Percentiles rank a stretch among this genome's conserved stretches.
Conservation (phyloP, 2,329 filamentous ascomycete genomes). For the Cryphonectria japonica region DNA sequence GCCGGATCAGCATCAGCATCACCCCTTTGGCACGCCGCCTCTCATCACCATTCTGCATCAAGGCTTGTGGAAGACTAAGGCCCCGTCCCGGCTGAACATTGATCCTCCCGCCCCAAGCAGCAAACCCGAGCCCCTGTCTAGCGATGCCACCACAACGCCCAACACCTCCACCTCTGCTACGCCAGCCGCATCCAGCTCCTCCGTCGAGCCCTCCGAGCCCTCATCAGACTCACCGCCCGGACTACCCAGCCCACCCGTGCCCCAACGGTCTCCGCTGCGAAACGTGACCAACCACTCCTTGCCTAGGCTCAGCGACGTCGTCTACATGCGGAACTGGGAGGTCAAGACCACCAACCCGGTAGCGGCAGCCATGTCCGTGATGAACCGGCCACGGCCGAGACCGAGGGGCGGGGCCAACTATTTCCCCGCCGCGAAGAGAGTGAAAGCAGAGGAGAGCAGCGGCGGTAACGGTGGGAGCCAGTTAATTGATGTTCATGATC, state of each 20-base stretch:
- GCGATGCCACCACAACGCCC: not conserved
- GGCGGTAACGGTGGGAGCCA: not conserved
- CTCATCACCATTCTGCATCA: not conserved
- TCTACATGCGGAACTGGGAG: not conserved
- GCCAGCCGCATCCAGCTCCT: not conserved
- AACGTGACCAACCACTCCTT: not conserved
- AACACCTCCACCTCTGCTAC: not conserved
- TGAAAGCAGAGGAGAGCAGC: not conserved
- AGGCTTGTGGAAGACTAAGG: conserved; percentile 1
- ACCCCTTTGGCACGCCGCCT: not conserved
- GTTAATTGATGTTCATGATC: conserved; percentile 22
- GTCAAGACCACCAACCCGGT: not conserved
- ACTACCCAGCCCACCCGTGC: not conserved
- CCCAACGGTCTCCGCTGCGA: not conserved
- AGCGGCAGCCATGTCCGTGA: not conserved
- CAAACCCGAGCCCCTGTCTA: not conserved
- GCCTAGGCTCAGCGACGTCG: not conserved
- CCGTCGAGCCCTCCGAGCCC: not conserved
- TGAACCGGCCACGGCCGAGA: conserved; percentile 10
- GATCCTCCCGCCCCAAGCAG: not conserved
- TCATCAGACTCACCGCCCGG: not conserved
- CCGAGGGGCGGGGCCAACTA: conserved; percentile 15
- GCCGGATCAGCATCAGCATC: not conserved
- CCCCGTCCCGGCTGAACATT: not conserved
- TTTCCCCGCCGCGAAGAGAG: conserved; percentile 12